A percentile compares a stretch with the other conserved stretches of the same genome.
These are phyloP conservation scores for Withania somnifera DNA, from an alignment of 305 asterid genomes.

Conservation along the genomic window DNA sequence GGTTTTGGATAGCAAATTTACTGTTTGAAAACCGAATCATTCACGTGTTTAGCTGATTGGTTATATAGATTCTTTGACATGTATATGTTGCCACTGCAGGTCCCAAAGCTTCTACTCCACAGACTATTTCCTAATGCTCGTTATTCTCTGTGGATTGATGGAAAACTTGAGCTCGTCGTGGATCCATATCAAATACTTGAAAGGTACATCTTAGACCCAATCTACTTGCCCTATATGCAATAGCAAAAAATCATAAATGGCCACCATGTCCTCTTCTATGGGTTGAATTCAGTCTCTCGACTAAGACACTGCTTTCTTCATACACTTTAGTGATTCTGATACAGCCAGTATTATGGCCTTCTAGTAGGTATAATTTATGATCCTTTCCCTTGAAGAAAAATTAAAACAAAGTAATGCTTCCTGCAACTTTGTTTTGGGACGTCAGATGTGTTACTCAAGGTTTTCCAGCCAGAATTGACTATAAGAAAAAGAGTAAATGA, in stretches of 20 bases:
- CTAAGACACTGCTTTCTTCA: not conserved
- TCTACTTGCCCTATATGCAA: not conserved
- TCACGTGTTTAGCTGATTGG: not conserved
- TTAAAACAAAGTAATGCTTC: not conserved
- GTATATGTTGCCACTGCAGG: conserved; percentile 22
- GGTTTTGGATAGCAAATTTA: no score
- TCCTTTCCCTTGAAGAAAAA: not conserved
- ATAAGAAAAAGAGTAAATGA: not conserved
- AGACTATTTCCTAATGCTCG: conserved; percentile 71
- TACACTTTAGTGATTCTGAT: not conserved
- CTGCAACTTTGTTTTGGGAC: not conserved
- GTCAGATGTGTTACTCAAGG: not conserved
- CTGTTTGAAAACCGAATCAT: not conserved
- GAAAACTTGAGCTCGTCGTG: conserved; percentile 77
- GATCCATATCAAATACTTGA: conserved; percentile 83
- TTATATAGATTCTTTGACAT: not conserved
- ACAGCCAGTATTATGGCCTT: not conserved
- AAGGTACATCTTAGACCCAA: conserved; percentile 30
- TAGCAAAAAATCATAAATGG: not conserved
- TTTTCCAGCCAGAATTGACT: not conserved
- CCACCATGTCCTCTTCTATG: not conserved
- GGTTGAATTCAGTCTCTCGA: not conserved
- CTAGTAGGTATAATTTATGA: not conserved
- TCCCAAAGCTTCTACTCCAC: conserved; percentile 81
- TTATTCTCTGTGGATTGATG: conserved; percentile 86